Base-by-base conservation (phyloP, 2,329 filamentous ascomycete species). In the Claviceps sp. region DNA sequence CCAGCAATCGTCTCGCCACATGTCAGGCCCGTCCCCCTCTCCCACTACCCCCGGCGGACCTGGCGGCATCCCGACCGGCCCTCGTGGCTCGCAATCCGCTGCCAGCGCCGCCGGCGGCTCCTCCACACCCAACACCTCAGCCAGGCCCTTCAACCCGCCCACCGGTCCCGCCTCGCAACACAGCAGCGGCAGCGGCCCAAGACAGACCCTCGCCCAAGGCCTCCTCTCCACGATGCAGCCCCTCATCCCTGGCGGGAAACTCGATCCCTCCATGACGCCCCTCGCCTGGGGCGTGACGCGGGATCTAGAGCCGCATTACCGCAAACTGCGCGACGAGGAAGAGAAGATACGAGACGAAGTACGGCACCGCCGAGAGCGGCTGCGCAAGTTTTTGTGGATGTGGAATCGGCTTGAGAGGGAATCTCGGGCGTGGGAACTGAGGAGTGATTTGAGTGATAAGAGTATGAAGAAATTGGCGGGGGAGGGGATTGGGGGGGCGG, bases 371-470 rank as follows among this genome's bases (percentile, higher is more conserved):
- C 73, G 81, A 58, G 78, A 81, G 43, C 72, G 72, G 55, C 63
- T 81, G 41, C 69, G 77, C 34, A 74, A 72, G 63, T 76, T 70
- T 52, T 64, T 82, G 40, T 70, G 72, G 45, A 58, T 68, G 30
- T 82, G 77, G 75, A 73, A 80, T 51, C 70, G 70, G 58, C 67
- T 77, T 45, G 74, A 78, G 60, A 69, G 77, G 26, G 78, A 82
- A 59, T 70, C 71, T 4, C 71, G 72, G 49, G 70, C 73, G 1
- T 75, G 75, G 66, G 74, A 77, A 63, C 68, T 81, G 45, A 72
- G 75, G 50, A 77, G 75, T 44, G 76, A 81, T 47, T 62, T 81
- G 55, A 78, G 74, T 54, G 77, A 79, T 63, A 71, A 71, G 64
- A 77, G 73, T 55, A 69, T 81, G 59, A 75, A 76, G 63, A 80